Evolutionary conservation across 352 stramenopile species (phyloP), one percentile per base, ranked within the genome.

Genomic region (Aphanomyces cochlioides): DNA sequence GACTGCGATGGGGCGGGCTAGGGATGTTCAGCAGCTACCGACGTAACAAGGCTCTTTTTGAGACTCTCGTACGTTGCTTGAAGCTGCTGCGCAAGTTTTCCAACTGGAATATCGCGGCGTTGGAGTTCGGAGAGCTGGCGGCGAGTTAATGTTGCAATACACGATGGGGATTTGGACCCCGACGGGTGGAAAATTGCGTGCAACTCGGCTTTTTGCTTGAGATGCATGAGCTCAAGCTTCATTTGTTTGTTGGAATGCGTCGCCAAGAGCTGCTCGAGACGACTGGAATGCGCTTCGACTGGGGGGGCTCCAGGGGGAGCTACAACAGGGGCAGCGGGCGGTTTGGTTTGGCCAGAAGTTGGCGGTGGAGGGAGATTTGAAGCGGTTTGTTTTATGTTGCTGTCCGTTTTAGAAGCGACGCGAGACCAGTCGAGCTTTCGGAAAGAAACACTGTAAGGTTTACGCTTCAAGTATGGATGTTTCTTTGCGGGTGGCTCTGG

Each of bases 401-500:
- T 70, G 40, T 70, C 53, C 17, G 64, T 70, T 61, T 70, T 70
- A 0, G 64, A 54, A 6, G 36, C 15, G 10, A 70, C 64, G 38
- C 34, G 47, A 10, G 47, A 63, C 64, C 64, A 70, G 47, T 70
- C 64, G 54, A 70, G 64, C 19, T 61, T 21, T 36, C 61, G 47
- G 48, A 70, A 70, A 2, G 39, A 36, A 13, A 70, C 47, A 13
- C 43, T 36, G 58, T 63, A 70, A 13, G 64, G 64, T 37, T 63
- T 60, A 5, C 64, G 64, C 64, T 70, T 70, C 17, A 70, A 53
- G 47, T 63, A 70, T n/a, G 64, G 64, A 19, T 70, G 64, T 38
- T 59, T 59, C 7, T 12, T 50, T 50, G 43, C 17, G 43, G 43
- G 43, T 0, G 43, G 43, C 2, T 12, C 43, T 12, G 2, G 2